These are phyloP conservation scores for Gliomastix tumulicola DNA, from an alignment of 2,329 filamentous ascomycete genomes.

Conservation along the genomic window DNA sequence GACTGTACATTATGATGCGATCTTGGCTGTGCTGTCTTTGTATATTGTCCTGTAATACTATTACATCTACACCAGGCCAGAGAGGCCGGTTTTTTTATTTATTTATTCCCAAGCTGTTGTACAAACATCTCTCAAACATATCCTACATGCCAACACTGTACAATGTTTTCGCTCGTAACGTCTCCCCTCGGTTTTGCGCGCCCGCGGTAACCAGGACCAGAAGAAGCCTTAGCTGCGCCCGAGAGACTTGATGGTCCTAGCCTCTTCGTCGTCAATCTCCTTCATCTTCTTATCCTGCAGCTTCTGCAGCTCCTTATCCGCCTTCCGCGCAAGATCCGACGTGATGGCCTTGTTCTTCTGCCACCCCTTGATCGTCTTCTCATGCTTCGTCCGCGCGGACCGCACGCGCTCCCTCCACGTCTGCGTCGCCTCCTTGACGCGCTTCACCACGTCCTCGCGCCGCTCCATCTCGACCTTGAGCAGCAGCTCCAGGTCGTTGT, in stretches of 20 bases:
- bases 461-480: conserved; percentile 46
- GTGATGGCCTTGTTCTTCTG: conserved; percentile 32
- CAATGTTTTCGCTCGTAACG: too few relatives aligned
- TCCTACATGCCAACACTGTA: too few relatives aligned
- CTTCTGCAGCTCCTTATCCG: conserved; percentile 40
- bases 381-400: conserved; percentile 36
- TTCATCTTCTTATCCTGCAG: conserved; percentile 46
- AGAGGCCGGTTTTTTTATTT: background rate
- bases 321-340: conserved; percentile 40
- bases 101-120: background rate
- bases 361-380: conserved; percentile 43
- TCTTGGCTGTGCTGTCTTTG: conserved; percentile 3
- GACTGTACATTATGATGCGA: background rate
- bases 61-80: background rate
- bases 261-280: conserved; percentile 41
- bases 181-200: too few relatives aligned
- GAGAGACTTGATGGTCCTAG: conserved; percentile 35
- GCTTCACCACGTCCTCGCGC: conserved; percentile 35
- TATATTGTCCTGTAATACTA: conserved; percentile 8
- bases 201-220: too few relatives aligned
- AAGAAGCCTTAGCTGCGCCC: conserved; percentile 13
- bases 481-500: conserved; percentile 53
- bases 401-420: conserved; percentile 44
- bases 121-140: too few relatives aligned
- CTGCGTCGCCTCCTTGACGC: conserved; percentile 38